Conservation (phyloP, 1,139 yeast genomes). For the Debaryomyces singareniensis region DNA sequence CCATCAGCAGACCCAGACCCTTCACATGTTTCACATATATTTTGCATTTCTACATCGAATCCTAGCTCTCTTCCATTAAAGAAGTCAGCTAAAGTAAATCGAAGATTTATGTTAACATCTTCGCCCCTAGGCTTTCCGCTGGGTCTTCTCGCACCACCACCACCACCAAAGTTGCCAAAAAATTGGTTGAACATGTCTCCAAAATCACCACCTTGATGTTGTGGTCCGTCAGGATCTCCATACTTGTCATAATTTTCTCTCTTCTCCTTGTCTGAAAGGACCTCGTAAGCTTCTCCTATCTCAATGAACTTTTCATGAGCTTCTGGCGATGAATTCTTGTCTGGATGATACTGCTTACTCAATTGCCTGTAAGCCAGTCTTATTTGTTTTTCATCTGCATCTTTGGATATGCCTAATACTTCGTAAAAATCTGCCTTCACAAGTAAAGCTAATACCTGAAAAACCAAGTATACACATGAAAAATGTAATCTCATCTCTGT, state of each 20-base stretch:
- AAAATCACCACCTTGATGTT: constrained; percentile 42
- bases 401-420: constrained; percentile 59
- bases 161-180: constrained; percentile 53
- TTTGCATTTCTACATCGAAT: constrained; percentile 63
- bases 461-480: constrained; percentile 1
- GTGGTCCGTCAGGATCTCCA: constrained; percentile 77
- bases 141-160: constrained; percentile 26
- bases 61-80: constrained; percentile 62
- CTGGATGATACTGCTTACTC: constrained; percentile 90
- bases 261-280: constrained; percentile 69
- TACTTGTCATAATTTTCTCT: constrained; percentile 65
- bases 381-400: constrained; percentile 76
- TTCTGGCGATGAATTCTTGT: constrained; percentile 76
- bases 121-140: constrained; percentile 56
- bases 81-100: constrained; percentile 56
- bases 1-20: constrained; percentile 88
- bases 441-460: constrained; percentile 2
- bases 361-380: constrained; percentile 80
- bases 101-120: constrained; percentile 51
- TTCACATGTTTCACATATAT: constrained; percentile 66
- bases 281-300: constrained; percentile 91
- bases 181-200: constrained; percentile 69
- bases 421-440: constrained; percentile 24
- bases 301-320: constrained; percentile 86
- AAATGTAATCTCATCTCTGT: constrained; percentile 2